Conservation (phyloP, 495 filamentous ascomycete genomes). For the Daldinia grandis region DNA sequence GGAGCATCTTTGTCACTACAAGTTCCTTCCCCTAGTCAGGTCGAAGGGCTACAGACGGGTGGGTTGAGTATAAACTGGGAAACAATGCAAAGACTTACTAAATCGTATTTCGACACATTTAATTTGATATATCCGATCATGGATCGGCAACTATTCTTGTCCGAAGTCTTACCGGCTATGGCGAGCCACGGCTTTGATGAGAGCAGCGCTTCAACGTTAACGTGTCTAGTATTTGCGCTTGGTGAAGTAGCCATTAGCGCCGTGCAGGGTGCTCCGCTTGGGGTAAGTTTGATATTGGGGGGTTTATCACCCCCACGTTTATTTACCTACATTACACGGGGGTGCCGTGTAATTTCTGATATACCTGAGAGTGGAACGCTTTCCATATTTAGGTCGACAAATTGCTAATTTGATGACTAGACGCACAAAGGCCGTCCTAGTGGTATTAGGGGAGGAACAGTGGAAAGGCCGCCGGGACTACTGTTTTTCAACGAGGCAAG, state of each 20-base stretch:
- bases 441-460: constrained; percentile 61
- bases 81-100: constrained; percentile 58
- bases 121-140: constrained; percentile 66
- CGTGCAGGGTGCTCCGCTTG: constrained; percentile 54
- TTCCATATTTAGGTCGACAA: too few species aligned
- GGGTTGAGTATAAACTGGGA: constrained; percentile 53
- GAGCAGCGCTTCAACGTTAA: constrained; percentile 58
- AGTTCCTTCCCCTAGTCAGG: constrained; percentile 22
- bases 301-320: not conserved
- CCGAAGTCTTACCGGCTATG: constrained; percentile 55
- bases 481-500: constrained; percentile 68
- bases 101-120: constrained; percentile 64
- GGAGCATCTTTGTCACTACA: constrained; percentile 31
- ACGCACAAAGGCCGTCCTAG: constrained; percentile 55
- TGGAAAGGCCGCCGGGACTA: constrained; percentile 62
- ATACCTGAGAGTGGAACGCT: not conserved
- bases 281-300: constrained; percentile 25
- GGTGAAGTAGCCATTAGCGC: constrained; percentile 63
- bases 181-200: constrained; percentile 60
- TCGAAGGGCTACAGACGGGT: constrained; percentile 40
- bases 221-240: constrained; percentile 65
- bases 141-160: constrained; percentile 60
- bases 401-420: constrained; percentile 17
- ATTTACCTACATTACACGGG: constrained; percentile 3
- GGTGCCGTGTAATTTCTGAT: not conserved